Evolutionary conservation across 169 alveolate species (phyloP).

Genomic region (Cryptosporidium tyzzeri): DNA sequence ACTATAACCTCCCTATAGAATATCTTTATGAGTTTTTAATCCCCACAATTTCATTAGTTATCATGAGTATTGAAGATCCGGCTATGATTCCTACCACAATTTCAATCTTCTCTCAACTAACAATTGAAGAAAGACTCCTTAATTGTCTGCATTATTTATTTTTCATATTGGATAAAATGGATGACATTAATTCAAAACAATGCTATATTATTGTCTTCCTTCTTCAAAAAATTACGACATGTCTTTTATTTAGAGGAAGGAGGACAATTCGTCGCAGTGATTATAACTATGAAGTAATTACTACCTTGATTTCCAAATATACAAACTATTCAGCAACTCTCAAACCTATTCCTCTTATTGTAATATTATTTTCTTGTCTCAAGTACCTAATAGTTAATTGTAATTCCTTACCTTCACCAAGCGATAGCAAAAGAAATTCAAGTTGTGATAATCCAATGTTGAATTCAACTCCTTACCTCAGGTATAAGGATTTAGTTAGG

Average conservation of each 20-base stretch:
- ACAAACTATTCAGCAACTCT: constrained; percentile 24
- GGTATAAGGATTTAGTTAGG: background rate
- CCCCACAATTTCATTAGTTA: constrained; percentile 32
- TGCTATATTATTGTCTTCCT: constrained; percentile 1
- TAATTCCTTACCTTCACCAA: background rate
- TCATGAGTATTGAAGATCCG: constrained; percentile 51
- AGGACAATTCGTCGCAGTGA: constrained; percentile 45
- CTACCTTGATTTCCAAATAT: constrained; percentile 15
- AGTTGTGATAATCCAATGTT: background rate
- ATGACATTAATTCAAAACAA: background rate
- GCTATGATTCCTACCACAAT: constrained; percentile 21
- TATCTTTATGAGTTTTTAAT: constrained; percentile 33
- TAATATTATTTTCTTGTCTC: constrained; percentile 15
- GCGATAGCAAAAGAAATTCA: no score
- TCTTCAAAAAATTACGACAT: constrained; percentile 18
- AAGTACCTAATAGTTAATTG: background rate
- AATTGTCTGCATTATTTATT: constrained; percentile 59
- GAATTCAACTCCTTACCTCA: background rate
- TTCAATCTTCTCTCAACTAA: constrained; percentile 54
- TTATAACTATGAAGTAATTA: constrained; percentile 10
- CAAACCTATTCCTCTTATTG: constrained; percentile 34
- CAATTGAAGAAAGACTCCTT: constrained; percentile 57
- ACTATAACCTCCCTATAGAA: constrained; percentile 34
- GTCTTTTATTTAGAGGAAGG: constrained; percentile 55
- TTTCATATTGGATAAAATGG: constrained; percentile 24